Base-by-base conservation (phyloP, 2,329 filamentous ascomycete genomes). In the Mollisiaceae sp. region DNA sequence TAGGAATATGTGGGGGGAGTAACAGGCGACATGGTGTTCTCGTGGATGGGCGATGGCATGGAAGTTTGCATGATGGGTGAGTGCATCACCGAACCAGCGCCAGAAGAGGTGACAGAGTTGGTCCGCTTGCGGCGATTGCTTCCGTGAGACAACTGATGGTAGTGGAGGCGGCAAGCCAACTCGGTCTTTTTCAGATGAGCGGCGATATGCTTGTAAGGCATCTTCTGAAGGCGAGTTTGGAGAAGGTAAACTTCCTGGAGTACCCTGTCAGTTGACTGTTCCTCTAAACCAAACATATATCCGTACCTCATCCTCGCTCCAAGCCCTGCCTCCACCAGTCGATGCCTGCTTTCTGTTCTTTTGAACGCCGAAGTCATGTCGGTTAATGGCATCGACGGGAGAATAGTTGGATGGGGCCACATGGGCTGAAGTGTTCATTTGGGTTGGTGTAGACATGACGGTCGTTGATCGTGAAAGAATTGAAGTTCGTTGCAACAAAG, bases 181-280 rank as follows among this genome's bases (percentile, higher is more conserved):
- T 95, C 92, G 0, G 92, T 95, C 83, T 95, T 96, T 80, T 93
- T 92, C 71, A 95, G 82, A 73, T 94, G 90, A 65, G 89, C 87
- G 65, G 92, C 92, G 76, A 95, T 95, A 77, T 94, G 91, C 83
- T 94, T 95, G 80, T 95, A 95, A 0, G 92, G 92, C 88, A 94
- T 93, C 80, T 94, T 94, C 75, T 94, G 91, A 74, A 92, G 86
- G 65, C 92, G 90, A 67, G 91, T 94, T 79, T 93, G 91, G 67
- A 95, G 85, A 62, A 95, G 88, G 77, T 94, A 95, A 65, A 89
- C 85, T 80, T 95, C 92, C 91, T 94, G 62, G 55, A 63, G 27
- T 61, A 20, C 14, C 41, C 11, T 63, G 60, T 72, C 47, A 70
- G 68, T 62, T 52, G 39, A 20, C 24, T 32, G 20, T 41, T 41